phyloP scores from a whole-genome alignment of 1,284 basidiomycete genomes.

The Malassezia psittaci region DNA sequence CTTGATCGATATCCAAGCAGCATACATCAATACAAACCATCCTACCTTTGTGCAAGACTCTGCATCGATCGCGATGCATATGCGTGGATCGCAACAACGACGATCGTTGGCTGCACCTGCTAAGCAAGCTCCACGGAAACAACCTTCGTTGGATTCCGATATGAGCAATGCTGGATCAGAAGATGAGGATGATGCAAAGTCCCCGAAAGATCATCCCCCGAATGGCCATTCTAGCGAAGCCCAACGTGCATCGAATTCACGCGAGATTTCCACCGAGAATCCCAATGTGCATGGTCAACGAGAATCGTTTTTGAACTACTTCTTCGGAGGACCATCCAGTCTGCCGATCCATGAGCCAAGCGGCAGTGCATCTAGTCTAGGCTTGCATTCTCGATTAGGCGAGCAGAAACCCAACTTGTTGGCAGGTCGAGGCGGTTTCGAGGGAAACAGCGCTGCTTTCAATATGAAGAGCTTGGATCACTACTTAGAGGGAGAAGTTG shows the following conservation, averaged over 20 bases:
- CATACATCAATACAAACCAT: slow-evolving; percentile 98
- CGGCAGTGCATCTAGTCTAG: slow-evolving; percentile 22
- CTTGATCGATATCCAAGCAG: slow-evolving; percentile 91
- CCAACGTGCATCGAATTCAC: not conserved
- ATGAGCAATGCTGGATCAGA: slow-evolving; percentile 22
- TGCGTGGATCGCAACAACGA: slow-evolving; percentile 26
- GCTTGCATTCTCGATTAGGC: slow-evolving; percentile 3
- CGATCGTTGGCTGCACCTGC: slow-evolving; percentile 39
- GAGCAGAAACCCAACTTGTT: slow-evolving; percentile 29
- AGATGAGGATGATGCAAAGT: slow-evolving; percentile 10
- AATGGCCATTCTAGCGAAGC: not conserved
- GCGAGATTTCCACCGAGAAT: not conserved
- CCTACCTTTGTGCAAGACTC: slow-evolving; percentile 64
- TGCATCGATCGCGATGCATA: slow-evolving; percentile 43
- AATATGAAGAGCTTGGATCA: slow-evolving; percentile 98
- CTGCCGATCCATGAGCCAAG: slow-evolving; percentile 28
- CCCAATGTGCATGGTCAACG: slow-evolving; percentile 5
- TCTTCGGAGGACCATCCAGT: slow-evolving; percentile 40
- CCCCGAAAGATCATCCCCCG: not conserved
- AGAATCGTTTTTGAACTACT: slow-evolving; percentile 47
- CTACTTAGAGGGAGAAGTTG: slow-evolving; percentile 53
- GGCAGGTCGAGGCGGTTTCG: slow-evolving; percentile 57
- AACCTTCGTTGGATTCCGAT: slow-evolving; percentile 30
- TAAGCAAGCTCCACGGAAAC: slow-evolving; percentile 16
- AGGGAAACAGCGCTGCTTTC: slow-evolving; percentile 73